These are phyloP conservation scores for button mushroom (Agaricus bisporus) DNA, from an alignment of 768 basidiomycete species.

Conservation along the genomic window DNA sequence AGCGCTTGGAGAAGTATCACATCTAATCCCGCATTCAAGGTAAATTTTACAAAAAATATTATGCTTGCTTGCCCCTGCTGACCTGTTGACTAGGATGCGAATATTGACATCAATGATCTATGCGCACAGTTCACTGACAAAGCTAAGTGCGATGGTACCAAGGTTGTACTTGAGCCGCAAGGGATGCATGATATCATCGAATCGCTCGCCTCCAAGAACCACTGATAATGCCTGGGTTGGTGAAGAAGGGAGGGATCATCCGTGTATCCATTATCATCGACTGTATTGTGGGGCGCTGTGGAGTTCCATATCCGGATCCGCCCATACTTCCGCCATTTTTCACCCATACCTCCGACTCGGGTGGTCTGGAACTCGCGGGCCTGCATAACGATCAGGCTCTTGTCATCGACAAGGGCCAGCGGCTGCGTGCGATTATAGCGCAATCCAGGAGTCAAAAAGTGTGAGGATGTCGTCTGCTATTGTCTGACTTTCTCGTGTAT, in stretches of 20 bases:
- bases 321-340: background rate
- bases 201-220: constrained; percentile 27
- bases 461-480: background rate
- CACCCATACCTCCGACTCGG: background rate
- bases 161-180: constrained; percentile 67
- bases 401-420: too few species aligned
- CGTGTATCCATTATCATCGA: background rate
- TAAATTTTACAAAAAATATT: constrained; percentile 21
- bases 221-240: background rate
- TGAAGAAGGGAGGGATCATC: background rate
- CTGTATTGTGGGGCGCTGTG: background rate
- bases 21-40: constrained; percentile 71
- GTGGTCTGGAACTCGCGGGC: background rate
- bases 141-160: constrained; percentile 79
- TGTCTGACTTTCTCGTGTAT: background rate
- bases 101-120: constrained; percentile 71
- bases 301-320: background rate
- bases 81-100: constrained; percentile 31
- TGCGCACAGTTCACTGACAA: constrained; percentile 77
- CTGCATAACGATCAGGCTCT: too few species aligned
- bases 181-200: constrained; percentile 44
- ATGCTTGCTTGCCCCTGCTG: constrained; percentile 5
- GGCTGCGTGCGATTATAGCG: background rate
- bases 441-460: background rate
- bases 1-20: constrained; percentile 77